Evolutionary conservation across 2,329 filamentous ascomycete species (phyloP), one percentile per base, ranked within the genome.

Genomic region (Aspergillus brunneoviolaceus): DNA sequence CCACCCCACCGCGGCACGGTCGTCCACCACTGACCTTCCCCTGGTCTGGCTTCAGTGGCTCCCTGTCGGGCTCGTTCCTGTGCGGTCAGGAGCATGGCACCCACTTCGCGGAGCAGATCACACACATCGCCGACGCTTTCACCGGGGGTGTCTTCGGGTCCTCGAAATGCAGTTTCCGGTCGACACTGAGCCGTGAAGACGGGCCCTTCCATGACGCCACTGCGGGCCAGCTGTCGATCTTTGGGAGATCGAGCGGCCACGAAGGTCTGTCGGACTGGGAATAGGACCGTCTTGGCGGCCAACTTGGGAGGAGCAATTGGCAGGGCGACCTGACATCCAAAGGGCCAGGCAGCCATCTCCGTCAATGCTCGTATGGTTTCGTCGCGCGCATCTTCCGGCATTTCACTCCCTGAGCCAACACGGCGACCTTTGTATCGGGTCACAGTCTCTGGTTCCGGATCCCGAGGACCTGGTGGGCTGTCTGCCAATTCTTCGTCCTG

Each of bases 21-120:
- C 2, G 84, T 83, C 84, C 84, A 88, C 85, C 86, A 88, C 67
- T 84, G 80, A 3, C 82, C 83, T 64, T 84, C 80, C 1, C 84
- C 83, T 3, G 82, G 79, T 55, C 73, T 79, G 52, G 72, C 69
- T 65, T 86, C 83, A 1, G 67, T 67, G 56, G 74, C 77, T 0
- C 84, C 85, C 66, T 87, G 80, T 55, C 85, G 78, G n/a, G 79
- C 78, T 42, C 86, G 79, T 70, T 88, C 85, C 69, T 88, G 84
- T 1, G 85, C 86, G 2, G 86, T 69, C 21, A 85, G 75, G 14
- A 88, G 73, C 71, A 87, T 74, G 1, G 79, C 82, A 5, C 83
- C 85, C 4, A 86, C 72, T 66, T 88, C 86, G 57, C 85, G 79
- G 61, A 86, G 77, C 9, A 83, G 64, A 67, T 88, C 85, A 54